Conservation (phyloP, 225 moss, liverwort and hornwort species). For the Physcomitrium patens region DNA sequence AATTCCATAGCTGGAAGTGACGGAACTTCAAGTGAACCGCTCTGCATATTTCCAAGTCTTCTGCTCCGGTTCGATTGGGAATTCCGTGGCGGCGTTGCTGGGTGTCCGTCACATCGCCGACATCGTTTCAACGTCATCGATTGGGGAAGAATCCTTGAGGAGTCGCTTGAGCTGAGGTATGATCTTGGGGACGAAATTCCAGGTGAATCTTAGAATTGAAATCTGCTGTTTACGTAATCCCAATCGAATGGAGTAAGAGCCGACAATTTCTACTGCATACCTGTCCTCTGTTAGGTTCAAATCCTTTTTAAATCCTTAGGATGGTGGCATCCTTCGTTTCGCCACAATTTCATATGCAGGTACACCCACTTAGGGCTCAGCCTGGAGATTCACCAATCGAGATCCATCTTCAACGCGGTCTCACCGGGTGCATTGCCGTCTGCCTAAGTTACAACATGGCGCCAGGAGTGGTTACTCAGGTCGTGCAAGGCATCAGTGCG, state of each 20-base stretch:
- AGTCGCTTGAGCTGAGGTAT: slow-evolving; percentile 10
- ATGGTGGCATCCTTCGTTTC: not conserved
- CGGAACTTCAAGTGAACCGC: not conserved
- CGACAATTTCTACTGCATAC: not conserved
- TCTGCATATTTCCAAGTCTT: too few species aligned
- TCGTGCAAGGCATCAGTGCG: slow-evolving; percentile 73
- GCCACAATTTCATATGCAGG: not conserved
- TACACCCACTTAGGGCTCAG: not conserved
- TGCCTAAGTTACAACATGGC: slow-evolving; percentile 43
- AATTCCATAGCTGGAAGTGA: not conserved
- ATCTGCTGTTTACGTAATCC: too few species aligned
- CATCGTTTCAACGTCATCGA: not conserved
- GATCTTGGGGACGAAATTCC: not conserved
- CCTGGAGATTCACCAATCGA: not conserved
- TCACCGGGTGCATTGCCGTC: too few species aligned
- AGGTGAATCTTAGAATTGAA: too few species aligned
- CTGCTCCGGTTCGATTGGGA: too few species aligned
- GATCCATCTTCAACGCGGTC: too few species aligned
- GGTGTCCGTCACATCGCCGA: not conserved
- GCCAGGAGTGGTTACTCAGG: slow-evolving; percentile 72
- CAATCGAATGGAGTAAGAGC: not conserved
- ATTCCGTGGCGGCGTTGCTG: not conserved
- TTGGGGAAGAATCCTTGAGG: not conserved
- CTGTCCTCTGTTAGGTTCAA: not conserved
- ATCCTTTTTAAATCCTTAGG: not conserved